These are phyloP conservation scores for Elaeis oleifera DNA, from an alignment of 202 grass and related monocot species.

Conservation along the genomic window DNA sequence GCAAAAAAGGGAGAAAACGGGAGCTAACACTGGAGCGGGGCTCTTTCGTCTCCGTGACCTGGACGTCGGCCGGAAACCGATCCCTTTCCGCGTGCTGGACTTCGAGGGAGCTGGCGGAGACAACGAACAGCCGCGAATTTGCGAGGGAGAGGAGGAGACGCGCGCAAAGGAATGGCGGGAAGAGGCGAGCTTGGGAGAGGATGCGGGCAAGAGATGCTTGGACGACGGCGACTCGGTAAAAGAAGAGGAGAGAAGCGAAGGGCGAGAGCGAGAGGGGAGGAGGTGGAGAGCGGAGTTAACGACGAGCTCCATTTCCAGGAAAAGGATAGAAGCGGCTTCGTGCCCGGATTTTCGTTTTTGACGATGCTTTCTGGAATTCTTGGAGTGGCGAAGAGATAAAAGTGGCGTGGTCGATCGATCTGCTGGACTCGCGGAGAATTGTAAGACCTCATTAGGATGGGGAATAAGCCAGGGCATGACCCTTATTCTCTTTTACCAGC, in stretches of 20 bases:
- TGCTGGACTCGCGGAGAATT: too few relatives aligned
- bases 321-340: too few relatives aligned
- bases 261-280: not conserved
- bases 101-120: slow-evolving; percentile 3
- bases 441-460: too few relatives aligned
- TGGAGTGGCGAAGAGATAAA: too few relatives aligned
- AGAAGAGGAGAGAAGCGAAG: not conserved
- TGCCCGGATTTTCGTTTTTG: too few relatives aligned
- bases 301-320: slow-evolving; percentile 2
- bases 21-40: slow-evolving; percentile 55
- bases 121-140: slow-evolving; percentile 10
- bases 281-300: slow-evolving; percentile 1
- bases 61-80: slow-evolving; percentile 27
- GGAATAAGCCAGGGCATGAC: too few relatives aligned
- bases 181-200: slow-evolving; percentile 13
- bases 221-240: not conserved
- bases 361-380: too few relatives aligned
- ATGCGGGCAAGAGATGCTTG: slow-evolving; percentile 12
- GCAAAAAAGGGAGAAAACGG: not conserved
- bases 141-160: slow-evolving; percentile 19
- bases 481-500: too few relatives aligned
- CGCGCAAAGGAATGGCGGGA: slow-evolving; percentile 8
- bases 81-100: not conserved
- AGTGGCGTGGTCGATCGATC: too few relatives aligned
- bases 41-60: slow-evolving; percentile 50